A percentile compares a stretch with the other conserved stretches of the same genome.
These are phyloP conservation scores for Torulaspora globosa DNA, from an alignment of 1,139 yeast genomes.

Conservation along the genomic window DNA sequence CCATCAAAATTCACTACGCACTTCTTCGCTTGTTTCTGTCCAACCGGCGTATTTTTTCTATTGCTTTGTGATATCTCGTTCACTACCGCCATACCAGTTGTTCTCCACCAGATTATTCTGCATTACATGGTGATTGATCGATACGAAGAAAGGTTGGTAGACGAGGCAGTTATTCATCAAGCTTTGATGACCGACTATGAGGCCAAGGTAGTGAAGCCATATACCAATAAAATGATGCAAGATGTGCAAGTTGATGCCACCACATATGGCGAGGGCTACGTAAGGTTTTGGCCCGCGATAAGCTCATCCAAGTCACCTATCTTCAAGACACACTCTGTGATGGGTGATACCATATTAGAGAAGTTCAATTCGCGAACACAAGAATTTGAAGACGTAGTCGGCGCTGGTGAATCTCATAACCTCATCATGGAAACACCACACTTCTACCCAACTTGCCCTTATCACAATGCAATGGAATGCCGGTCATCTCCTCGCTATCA, in stretches of 20 bases:
- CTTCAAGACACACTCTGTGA: constrained; percentile 30
- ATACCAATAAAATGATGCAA: constrained; percentile 48
- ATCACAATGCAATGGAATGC: constrained; percentile 4
- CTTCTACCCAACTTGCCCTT: not conserved
- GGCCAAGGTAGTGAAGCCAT: constrained; percentile 61
- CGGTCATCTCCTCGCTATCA: constrained; percentile 2
- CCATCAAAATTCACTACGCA: constrained; percentile 52
- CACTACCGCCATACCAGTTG: constrained; percentile 40
- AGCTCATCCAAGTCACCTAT: constrained; percentile 29
- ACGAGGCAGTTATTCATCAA: constrained; percentile 56
- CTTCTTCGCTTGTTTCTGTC: constrained; percentile 54
- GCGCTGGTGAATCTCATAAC: constrained; percentile 13
- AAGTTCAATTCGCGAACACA: constrained; percentile 22
- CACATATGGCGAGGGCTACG: constrained; percentile 37
- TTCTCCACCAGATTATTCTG: constrained; percentile 41
- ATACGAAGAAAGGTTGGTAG: constrained; percentile 50
- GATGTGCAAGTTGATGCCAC: constrained; percentile 68
- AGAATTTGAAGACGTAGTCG: constrained; percentile 25
- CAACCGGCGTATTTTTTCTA: constrained; percentile 45
- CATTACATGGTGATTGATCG: constrained; percentile 43
- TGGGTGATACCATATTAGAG: constrained; percentile 29
- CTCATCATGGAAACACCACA: constrained; percentile 10
- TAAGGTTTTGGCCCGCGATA: constrained; percentile 41
- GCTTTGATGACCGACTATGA: constrained; percentile 65
- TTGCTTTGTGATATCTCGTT: constrained; percentile 42